These are phyloP conservation scores for Metarhizium album DNA, from an alignment of 2,329 filamentous ascomycete species.

Conservation along the genomic window DNA sequence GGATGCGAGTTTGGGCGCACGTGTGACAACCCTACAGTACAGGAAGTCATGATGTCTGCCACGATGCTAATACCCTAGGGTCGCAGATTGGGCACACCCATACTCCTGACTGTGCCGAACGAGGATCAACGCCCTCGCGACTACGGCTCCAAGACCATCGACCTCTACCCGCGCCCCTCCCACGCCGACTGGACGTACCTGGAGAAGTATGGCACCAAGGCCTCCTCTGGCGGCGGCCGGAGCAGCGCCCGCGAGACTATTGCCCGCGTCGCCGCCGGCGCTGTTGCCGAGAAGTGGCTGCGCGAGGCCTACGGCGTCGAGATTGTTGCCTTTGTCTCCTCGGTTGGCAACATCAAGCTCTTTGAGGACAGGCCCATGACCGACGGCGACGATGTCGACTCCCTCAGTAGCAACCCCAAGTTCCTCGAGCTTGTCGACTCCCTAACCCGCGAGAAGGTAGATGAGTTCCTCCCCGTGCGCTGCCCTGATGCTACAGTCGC, in stretches of 20 bases:
- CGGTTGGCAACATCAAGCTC: conserved; percentile 53
- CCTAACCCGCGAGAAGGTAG: conserved; percentile 66
- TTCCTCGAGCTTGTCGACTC: conserved; percentile 65
- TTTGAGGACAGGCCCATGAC: conserved; percentile 14
- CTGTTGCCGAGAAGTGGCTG: conserved; percentile 90
- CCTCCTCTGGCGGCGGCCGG: conserved; percentile 78
- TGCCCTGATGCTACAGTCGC: conserved; percentile 62
- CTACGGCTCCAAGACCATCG: conserved; percentile 83
- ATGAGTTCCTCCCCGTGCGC: conserved; percentile 74
- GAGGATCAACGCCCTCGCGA: conserved; percentile 89
- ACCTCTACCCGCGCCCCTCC: conserved; percentile 78
- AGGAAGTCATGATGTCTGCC: conserved; percentile 10
- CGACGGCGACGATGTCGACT: conserved; percentile 5
- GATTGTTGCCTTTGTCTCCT: conserved; percentile 83
- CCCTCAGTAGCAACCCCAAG: conserved; percentile 65
- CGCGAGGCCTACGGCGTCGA: conserved; percentile 71
- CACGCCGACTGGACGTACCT: conserved; percentile 97
- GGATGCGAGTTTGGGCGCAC: conserved; percentile 86
- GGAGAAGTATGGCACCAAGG: conserved; percentile 93
- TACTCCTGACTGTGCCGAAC: conserved; percentile 78
- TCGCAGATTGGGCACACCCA: conserved; percentile 63
- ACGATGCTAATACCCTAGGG: conserved; percentile 12
- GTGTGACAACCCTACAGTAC: conserved; percentile 11
- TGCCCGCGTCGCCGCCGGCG: conserved; percentile 79
- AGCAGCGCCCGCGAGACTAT: conserved; percentile 94